Evolutionary conservation across 140 eudicot species (phyloP).

Genomic region (Erigeron philadelphicus): DNA sequence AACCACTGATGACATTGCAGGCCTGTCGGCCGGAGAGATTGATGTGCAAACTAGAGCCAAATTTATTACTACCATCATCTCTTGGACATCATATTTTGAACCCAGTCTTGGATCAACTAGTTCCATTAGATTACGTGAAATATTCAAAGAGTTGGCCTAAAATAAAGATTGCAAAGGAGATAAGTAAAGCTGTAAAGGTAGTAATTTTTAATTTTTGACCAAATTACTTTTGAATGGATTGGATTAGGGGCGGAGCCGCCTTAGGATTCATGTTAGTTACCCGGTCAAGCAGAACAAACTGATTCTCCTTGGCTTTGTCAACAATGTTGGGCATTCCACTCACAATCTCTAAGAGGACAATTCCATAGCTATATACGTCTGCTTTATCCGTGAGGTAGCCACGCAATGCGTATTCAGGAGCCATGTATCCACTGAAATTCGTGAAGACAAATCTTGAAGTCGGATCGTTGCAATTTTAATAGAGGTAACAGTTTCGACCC

Average conservation of each 20-base stretch:
- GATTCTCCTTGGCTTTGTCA: constrained; percentile 40
- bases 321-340: constrained; percentile 59
- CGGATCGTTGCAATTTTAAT: neutral
- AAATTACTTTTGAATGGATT: neutral
- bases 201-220: neutral
- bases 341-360: constrained; percentile 58
- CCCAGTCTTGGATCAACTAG: constrained; percentile 62
- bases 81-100: constrained; percentile 36
- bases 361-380: constrained; percentile 78
- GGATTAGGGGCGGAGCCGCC: too few relatives aligned
- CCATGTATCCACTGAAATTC: constrained; percentile 70
- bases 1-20: constrained; percentile 70
- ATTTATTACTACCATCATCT: constrained; percentile 34
- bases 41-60: constrained; percentile 54
- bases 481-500: neutral
- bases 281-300: constrained; percentile 66
- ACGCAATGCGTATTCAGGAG: constrained; percentile 74
- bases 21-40: constrained; percentile 52
- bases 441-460: neutral
- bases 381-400: constrained; percentile 85
- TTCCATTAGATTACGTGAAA: constrained; percentile 43
- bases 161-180: neutral
- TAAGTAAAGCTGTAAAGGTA: neutral
- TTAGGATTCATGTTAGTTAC: constrained; percentile 33
- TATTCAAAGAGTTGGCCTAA: constrained; percentile 45